These are phyloP conservation scores for Nymphaea colorata DNA, from an alignment of 164 flowering plant genomes.

Conservation along the genomic window DNA sequence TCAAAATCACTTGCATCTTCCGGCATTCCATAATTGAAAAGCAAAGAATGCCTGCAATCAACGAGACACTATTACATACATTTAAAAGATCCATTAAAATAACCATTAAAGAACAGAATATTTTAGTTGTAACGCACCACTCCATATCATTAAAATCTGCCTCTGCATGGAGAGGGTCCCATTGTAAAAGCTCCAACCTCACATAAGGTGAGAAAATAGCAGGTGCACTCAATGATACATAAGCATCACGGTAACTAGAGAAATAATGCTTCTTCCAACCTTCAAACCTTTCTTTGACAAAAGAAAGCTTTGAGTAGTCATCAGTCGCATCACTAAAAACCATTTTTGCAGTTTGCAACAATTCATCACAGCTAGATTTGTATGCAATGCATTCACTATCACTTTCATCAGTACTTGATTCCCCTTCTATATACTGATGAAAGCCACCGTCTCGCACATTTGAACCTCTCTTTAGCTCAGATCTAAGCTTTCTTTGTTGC, in stretches of 20 bases:
- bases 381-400: conserved; percentile 73
- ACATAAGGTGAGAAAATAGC: conserved; percentile 88
- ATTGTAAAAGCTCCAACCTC: conserved; percentile 84
- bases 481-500: conserved; percentile 34
- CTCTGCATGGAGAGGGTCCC: conserved; percentile 85
- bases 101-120: not conserved
- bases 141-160: conserved; percentile 71
- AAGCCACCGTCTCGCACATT: conserved; percentile 32
- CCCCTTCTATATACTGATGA: conserved; percentile 64
- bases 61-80: not conserved
- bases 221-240: conserved; percentile 68
- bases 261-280: conserved; percentile 63
- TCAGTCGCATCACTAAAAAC: conserved; percentile 81
- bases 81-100: not conserved
- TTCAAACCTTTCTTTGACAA: conserved; percentile 62
- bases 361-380: conserved; percentile 36
- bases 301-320: conserved; percentile 64
- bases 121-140: conserved; percentile 36
- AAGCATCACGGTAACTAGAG: conserved; percentile 74
- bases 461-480: conserved; percentile 46
- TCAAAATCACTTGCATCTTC: conserved; percentile 38
- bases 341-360: conserved; percentile 64
- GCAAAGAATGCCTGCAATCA: conserved; percentile 60
- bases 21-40: conserved; percentile 65
- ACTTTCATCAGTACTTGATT: conserved; percentile 96